Evolutionary conservation across 257 asterid species (phyloP), one percentile per base, ranked within the genome.

Genomic region (Solanum acaule): DNA sequence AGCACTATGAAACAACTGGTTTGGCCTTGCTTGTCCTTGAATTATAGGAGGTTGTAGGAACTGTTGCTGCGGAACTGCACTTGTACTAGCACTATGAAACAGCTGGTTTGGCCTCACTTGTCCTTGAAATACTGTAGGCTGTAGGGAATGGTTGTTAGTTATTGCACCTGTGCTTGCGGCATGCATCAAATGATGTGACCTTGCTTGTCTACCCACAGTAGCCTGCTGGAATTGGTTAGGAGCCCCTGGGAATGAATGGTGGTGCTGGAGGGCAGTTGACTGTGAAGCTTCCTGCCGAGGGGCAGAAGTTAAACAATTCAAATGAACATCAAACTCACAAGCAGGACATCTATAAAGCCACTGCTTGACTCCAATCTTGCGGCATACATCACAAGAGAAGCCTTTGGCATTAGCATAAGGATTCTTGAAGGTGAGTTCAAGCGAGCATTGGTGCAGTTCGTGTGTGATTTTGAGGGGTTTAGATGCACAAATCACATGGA

Each of bases 261-360:
- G 88, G 49, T 90, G 92, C 85, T 83, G 92, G 61, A 85, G 87
- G 25, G 20, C 9, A 42, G 33, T 88, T 31, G 65, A 68, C 59
- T 46, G 67, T 31, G 76, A 37, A 73, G 87, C 37, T 49, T 61
- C 16, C 52, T 38, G 42, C 12, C 12, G 22, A 10, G 37, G 93
- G 8, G 73, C 63, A 29, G 86, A 52, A 81, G 90, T 46, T 38
- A 86, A 20, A 31, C 98, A 94, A 23, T 91, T 92, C 90, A 93
- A 65, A 88, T 94, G 98, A 75, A 82, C 92, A 68, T 94, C 98
- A 83, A 91, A 94, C 25, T 92, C 94, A 38, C 96, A 93, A 0
- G 87, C 25, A 9, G 46, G 73, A 88, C 96, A 94, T 68, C 96
- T 92, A 88, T 95, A 95, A 5, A 93, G 89, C 98, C 98, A 95